Conservation (phyloP, 495 filamentous ascomycete species). For the Tuber brumale region DNA sequence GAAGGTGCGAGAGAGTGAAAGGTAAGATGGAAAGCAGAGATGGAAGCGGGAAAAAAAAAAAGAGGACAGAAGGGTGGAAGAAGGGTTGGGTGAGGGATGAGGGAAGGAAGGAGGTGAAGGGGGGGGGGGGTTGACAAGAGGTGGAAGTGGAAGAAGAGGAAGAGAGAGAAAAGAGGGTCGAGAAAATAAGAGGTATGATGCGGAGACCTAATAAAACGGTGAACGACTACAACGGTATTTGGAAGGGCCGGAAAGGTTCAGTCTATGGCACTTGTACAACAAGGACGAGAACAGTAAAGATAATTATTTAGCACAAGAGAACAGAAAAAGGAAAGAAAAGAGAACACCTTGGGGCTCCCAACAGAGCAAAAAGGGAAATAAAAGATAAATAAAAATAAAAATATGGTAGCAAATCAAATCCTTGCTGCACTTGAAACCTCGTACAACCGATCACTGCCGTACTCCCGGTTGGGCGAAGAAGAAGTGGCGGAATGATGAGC, state of each 20-base stretch:
- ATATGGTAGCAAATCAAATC: conserved; percentile 26
- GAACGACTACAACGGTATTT: neutral
- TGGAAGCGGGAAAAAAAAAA: neutral
- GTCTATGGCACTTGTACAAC: neutral
- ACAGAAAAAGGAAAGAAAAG: conserved; percentile 13
- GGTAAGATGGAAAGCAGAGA: neutral
- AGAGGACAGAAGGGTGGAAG: neutral
- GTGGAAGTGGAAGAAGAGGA: neutral
- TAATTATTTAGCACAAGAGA: conserved; percentile 25
- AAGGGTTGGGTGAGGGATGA: neutral
- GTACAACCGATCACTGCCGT: conserved; percentile 37
- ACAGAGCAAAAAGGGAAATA: conserved; percentile 19
- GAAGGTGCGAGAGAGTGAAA: neutral
- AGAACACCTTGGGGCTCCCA: conserved; percentile 8
- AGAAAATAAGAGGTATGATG: neutral
- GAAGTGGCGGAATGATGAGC: conserved; percentile 25
- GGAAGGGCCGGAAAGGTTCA: neutral
- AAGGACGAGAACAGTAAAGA: conserved; percentile 18
- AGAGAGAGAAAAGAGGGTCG: neutral
- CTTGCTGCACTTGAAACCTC: conserved; percentile 36
- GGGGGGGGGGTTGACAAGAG: neutral
- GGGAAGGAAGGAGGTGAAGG: neutral
- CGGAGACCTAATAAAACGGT: neutral
- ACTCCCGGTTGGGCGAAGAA: conserved; percentile 23
- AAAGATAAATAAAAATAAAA: conserved; percentile 23